Evolutionary conservation across 2,329 filamentous ascomycete species (phyloP), one percentile per base, ranked within the genome.

Genomic region (Fusarium bulbicola): DNA sequence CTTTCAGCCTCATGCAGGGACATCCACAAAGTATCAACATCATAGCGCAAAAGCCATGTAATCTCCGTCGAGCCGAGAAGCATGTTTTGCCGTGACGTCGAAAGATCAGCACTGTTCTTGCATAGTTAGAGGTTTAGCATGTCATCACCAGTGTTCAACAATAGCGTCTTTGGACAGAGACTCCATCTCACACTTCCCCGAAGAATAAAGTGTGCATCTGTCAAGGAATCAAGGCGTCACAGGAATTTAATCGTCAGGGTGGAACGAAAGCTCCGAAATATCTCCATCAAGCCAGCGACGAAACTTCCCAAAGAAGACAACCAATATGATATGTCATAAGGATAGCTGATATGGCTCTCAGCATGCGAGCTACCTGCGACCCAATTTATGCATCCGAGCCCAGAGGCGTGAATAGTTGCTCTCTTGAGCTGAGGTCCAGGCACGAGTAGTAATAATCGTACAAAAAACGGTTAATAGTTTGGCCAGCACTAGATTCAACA

Each of bases 241-340:
- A 39, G 24, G 45, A 26, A 30, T 50, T 40, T 40, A 26, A 60
- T 53, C 53, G 37, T 39, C 40, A 60, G 30, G 18, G 24, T 52
- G 64, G 66, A 57, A 47, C 66, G 68, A 26, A 68, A 69, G 58
- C 43, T 68, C 65, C 43, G 66, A 43, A 16, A 18, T 24, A 30
- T 30, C 24, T 24, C 20, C 24, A 34, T 34, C 47, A 39, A 34
- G 37, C 12, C 21, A 30, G 37, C 39, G 46, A 69, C 43, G 20
- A 32, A 15, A 26, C 42, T 58, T 26, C 40, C 45, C n/a, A 58
- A 43, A 61, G 7, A 37, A 65, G 36, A 39, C 24, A 20, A 24
- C 14, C 28, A 42, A 59, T 39, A 46, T 69, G 57, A 63, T 36
- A 7, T 52, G 39, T 59, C 58, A 11, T 36, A 46, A 43, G 40